Base-by-base conservation (phyloP, 2,329 filamentous ascomycete genomes). In the Cladorrhinum sp. region DNA sequence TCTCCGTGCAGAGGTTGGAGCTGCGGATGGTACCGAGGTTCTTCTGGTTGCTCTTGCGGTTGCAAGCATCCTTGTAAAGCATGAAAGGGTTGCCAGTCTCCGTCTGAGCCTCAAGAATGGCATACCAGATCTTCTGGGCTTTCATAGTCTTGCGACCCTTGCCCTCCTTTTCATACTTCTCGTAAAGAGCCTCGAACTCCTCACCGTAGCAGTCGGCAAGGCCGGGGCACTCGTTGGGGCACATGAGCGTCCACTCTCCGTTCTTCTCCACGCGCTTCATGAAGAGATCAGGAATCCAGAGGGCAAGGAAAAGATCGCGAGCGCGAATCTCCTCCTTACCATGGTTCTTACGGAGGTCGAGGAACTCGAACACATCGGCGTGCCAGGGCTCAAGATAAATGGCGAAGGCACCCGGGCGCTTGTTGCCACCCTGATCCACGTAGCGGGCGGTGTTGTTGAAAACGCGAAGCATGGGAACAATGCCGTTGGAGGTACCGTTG, bases 31-130 rank as follows among this genome's bases (percentile, higher is more conserved):
- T 97, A 67, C 95, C 95, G 29, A 99, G 84, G 79, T 99, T 99
- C 89, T 99, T 98, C 82, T 99, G 95, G 85, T 99, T 99, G 84
- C 93, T 97, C 89, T 99, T 99, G 76, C 87, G 87, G 86, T 99
- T 99, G 86, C 90, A 93, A 72, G 88, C 85, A 78, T 99, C 95
- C 84, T 99, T 99, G 88, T 99, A 99, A 62, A 98, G 88, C 92
- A 99, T 99, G 80, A 96, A 99, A 53, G 95, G 95, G 78, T 96
- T 98, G 69, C 95, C 95, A 50, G 95, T 99, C 86, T 99, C 95
- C 32, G 93, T 98, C 81, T 99, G 95, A 54, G 95, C 91, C 80
- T 99, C 95, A 52, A 99, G 85, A 67, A 99, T 96, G 67, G 93
- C 92, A 75, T 98, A 98, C 95, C 95, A 99, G 61, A 99, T 88